Base-by-base conservation (phyloP, 495 filamentous ascomycete genomes). In the Aspergillus diversus region DNA sequence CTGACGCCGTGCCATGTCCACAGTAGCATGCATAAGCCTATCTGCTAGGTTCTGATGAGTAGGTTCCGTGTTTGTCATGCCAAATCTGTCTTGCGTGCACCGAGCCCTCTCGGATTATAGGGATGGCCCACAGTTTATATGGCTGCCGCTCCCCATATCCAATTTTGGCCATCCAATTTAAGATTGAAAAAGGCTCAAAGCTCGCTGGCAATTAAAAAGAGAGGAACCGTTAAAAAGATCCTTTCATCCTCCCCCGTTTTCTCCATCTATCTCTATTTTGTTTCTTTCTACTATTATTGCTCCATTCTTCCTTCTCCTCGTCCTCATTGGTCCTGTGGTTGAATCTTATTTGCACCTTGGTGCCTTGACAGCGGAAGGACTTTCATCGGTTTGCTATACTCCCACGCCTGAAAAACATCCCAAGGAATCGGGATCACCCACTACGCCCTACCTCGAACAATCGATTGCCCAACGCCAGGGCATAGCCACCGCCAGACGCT, bases 61-160 rank as follows among this genome's bases (percentile, higher is more conserved):
- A 73, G 76, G 73, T 74, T 75, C 72, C 71, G 68, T 77, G 63
- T 75, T 75, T 72, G 74, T 70, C 69, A 66, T 64, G 66, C 60
- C 64, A 70, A 69, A 72, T 70, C 59, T 60, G 69, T 55, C 58
- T 55, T 66, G 63, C 66, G 67, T 66, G 63, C 64, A 66, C 64
- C 64, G 52, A 65, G 63, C 69, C 62, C 64, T 68, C 69, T 71
- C 65, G 64, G 63, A 61, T 60, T 59, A 42, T 64, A 71, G 63
- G 68, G 65, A 73, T 74, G 74, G 72, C 67, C 73, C 76, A 77
- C 74, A 66, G 71, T 75, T 72, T 79, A 79, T 76, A 77, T 73
- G 71, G 73, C 64, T 75, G 75, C 76, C 74, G 72, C 74, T 73
- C 64, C 74, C 73, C 74, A 75, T 75, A 68, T 69, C 61, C 59